Base-by-base conservation (phyloP, 305 asterid genomes). In the Coffea humblotiana region DNA sequence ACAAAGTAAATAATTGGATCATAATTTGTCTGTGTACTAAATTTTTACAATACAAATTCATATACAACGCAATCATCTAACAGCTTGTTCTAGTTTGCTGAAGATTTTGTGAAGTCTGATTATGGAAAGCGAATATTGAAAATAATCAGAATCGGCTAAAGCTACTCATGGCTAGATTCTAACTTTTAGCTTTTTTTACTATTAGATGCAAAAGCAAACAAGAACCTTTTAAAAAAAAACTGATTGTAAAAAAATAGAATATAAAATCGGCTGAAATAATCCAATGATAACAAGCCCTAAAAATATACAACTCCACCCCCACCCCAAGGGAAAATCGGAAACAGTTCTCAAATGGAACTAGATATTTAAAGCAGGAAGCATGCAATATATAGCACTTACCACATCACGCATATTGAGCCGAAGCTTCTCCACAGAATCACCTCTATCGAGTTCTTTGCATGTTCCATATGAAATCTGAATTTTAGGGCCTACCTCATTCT, bases 401-500 rank as follows among this genome's bases (percentile, higher is more conserved):
- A 91, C 90, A 90, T 96, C 99, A 29, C 96, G 97, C 94, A 93
- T 92, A 88, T 87, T 90, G 81, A 89, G 84, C 86, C 86, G 98
- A 86, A 96, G 97, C 86, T 92, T 94, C 82, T 96, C 88, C 48
- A 87, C 90, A 54, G 94, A 90, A 88, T 88, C 89, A 35, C 97
- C 90, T 81, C 79, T 87, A 43, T 87, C 94, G 79, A 78, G 90
- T 87, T 92, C 98, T 85, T 91, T 91, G 54, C 64, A 79, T 72
- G 86, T 82, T 47, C 99, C 99, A 82, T 92, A 96, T 67, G 98
- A 91, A 71, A 96, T 88, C 83, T 76, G 88, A 83, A 96, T 90
- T 91, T 92, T 94, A 58, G 98, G 98, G 77, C 99, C 99, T 74
- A 94, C 99, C 86, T 96, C 99, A 88, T 89, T 93, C 88, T 92